Percentiles rank a stretch among this genome's conserved stretches.
phyloP scores from a whole-genome alignment of 352 stramenopile genomes.

The Phytophthora foliorum region DNA sequence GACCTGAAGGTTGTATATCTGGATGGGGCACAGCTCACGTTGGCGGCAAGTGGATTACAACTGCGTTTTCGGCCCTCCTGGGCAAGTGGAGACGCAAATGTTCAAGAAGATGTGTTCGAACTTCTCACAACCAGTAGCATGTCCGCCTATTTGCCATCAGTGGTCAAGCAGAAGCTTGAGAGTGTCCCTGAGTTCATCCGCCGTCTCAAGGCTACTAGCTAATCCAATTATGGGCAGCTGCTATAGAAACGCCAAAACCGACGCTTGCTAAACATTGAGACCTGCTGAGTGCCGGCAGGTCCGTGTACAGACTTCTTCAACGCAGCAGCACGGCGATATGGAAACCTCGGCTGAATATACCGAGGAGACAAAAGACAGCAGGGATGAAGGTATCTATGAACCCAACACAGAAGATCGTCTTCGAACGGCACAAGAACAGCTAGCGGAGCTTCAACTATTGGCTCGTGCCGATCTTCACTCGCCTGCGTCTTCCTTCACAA shows the following conservation, averaged over 20 bases:
- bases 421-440: slow-evolving; percentile 36
- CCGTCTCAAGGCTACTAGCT: slow-evolving; percentile 39
- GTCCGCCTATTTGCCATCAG: slow-evolving; percentile 51
- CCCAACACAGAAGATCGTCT: slow-evolving; percentile 13
- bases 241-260: slow-evolving; percentile 1
- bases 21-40: slow-evolving; percentile 50
- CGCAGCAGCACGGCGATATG: slow-evolving; percentile 14
- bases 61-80: slow-evolving; percentile 50
- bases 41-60: slow-evolving; percentile 55
- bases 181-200: slow-evolving; percentile 66
- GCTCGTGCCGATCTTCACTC: slow-evolving; percentile 45
- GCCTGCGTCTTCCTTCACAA: slow-evolving; percentile 9
- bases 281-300: neutral
- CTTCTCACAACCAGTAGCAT: slow-evolving; percentile 42
- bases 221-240: slow-evolving; percentile 31
- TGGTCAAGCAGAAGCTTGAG: slow-evolving; percentile 58
- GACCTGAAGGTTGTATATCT: slow-evolving; percentile 58
- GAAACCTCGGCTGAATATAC: slow-evolving; percentile 7
- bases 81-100: neutral
- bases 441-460: slow-evolving; percentile 59
- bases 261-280: slow-evolving; percentile 7
- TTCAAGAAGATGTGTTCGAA: slow-evolving; percentile 48
- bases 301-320: neutral
- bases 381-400: slow-evolving; percentile 12
- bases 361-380: slow-evolving; percentile 22